Percentiles rank a stretch among this genome's conserved stretches.
Conservation (phyloP, 345 rosid genomes). For the Bruguiera parviflora region DNA sequence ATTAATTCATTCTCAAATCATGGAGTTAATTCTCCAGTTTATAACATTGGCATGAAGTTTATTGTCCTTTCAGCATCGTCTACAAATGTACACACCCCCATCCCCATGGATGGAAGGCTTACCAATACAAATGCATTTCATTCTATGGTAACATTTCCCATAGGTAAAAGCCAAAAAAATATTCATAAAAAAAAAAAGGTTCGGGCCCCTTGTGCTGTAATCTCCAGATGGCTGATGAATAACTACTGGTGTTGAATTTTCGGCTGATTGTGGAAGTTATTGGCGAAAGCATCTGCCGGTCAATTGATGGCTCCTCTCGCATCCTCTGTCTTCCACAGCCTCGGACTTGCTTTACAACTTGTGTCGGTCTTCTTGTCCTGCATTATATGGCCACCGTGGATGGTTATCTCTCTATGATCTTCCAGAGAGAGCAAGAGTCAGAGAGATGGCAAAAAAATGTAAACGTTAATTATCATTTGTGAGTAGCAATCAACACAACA, state of each 20-base stretch:
- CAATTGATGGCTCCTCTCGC: slow-evolving; percentile 17
- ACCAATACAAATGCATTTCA: not conserved
- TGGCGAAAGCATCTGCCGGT: slow-evolving; percentile 28
- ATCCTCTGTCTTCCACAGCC: not conserved
- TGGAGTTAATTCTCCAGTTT: too few relatives aligned
- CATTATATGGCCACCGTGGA: not conserved
- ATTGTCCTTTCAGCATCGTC: too few relatives aligned
- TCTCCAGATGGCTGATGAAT: not conserved
- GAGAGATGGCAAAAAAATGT: too few relatives aligned
- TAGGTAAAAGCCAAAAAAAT: not conserved
- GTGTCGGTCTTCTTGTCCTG: not conserved
- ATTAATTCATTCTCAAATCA: too few relatives aligned
- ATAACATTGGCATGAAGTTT: too few relatives aligned
- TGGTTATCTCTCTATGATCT: not conserved
- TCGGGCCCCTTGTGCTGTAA: not conserved
- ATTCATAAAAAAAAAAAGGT: too few relatives aligned
- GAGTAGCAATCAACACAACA: too few relatives aligned
- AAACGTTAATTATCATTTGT: too few relatives aligned
- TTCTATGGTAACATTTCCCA: not conserved
- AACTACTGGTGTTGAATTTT: slow-evolving; percentile 9
- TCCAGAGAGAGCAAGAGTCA: not conserved
- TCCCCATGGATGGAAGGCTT: not conserved
- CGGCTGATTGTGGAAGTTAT: slow-evolving; percentile 15
- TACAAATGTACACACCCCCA: too few relatives aligned
- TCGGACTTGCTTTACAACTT: not conserved